Evolutionary conservation across 2,329 filamentous ascomycete species (phyloP).

Genomic region (Talaromyces sp.): DNA sequence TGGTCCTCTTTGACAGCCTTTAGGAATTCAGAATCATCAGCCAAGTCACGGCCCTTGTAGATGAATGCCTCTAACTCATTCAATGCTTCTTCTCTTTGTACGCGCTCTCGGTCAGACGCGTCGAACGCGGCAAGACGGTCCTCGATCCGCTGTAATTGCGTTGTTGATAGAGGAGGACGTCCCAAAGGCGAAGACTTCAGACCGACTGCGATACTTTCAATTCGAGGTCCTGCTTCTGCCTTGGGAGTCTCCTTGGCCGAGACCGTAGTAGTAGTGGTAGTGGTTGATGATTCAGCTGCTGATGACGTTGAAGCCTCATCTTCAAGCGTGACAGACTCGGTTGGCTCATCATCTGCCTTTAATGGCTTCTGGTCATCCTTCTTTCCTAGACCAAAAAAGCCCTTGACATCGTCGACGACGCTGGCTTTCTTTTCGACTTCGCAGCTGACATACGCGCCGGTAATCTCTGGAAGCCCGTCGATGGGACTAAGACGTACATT

Average conservation of each 20-base stretch:
- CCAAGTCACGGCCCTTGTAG: slow-evolving; percentile 79
- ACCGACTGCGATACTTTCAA: slow-evolving; percentile 52
- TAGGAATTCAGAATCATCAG: slow-evolving; percentile 73
- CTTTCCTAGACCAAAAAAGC: slow-evolving; percentile 88
- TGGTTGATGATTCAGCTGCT: slow-evolving; percentile 37
- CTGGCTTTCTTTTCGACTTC: slow-evolving; percentile 78
- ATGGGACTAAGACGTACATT: slow-evolving; percentile 67
- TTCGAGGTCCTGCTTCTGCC: slow-evolving; percentile 44
- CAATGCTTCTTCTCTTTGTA: slow-evolving; percentile 76
- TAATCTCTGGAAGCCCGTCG: slow-evolving; percentile 76
- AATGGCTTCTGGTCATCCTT: slow-evolving; percentile 74
- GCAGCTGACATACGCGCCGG: slow-evolving; percentile 76
- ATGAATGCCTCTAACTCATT: slow-evolving; percentile 94
- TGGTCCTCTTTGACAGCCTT: slow-evolving; percentile 66
- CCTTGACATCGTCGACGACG: slow-evolving; percentile 91
- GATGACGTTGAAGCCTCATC: slow-evolving; percentile 45
- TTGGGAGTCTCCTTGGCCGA: slow-evolving; percentile 45
- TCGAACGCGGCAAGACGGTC: slow-evolving; percentile 81
- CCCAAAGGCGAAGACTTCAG: slow-evolving; percentile 49
- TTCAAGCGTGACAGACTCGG: slow-evolving; percentile 48
- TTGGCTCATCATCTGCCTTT: slow-evolving; percentile 57
- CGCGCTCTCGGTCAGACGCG: slow-evolving; percentile 73
- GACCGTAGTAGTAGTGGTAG: slow-evolving; percentile 48
- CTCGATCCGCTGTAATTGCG: slow-evolving; percentile 53
- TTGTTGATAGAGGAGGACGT: slow-evolving; percentile 34